Evolutionary conservation across 805 yeast species (phyloP).

Genomic region (Clavispora santaluciae): DNA sequence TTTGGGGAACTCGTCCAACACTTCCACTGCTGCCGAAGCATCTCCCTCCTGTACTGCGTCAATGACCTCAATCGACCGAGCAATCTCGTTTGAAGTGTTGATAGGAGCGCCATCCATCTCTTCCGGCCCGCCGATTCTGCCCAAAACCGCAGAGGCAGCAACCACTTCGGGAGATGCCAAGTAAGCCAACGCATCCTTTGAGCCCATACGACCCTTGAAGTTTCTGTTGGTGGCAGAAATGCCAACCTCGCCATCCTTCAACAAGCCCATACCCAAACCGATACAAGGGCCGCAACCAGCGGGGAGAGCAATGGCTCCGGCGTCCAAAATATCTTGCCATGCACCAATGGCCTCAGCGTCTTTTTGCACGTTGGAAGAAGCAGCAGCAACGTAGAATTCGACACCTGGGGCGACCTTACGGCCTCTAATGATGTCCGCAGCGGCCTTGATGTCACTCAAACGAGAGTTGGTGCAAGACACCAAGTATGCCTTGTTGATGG

Average conservation of each 20-base stretch:
- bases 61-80: slow-evolving; percentile 33
- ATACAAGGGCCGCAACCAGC: slow-evolving; percentile 99
- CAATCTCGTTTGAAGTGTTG: slow-evolving; percentile 45
- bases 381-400: slow-evolving; percentile 96
- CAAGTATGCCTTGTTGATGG: slow-evolving; percentile 88
- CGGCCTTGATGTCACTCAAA: slow-evolving; percentile 86
- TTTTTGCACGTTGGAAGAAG: slow-evolving; percentile 85
- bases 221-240: slow-evolving; percentile 98
- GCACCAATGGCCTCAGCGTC: slow-evolving; percentile 91
- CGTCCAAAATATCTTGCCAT: slow-evolving; percentile 83
- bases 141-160: slow-evolving; percentile 96
- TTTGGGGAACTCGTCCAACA: slow-evolving; percentile 87
- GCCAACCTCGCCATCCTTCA: slow-evolving; percentile 96
- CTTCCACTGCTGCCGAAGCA: slow-evolving; percentile 50
- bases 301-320: slow-evolving; percentile 93
- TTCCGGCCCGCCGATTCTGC: slow-evolving; percentile 88
- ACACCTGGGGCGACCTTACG: slow-evolving; percentile 84
- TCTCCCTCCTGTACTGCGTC: slow-evolving; percentile 23
- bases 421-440: slow-evolving; percentile 82
- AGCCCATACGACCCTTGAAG: slow-evolving; percentile 99
- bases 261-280: slow-evolving; percentile 90
- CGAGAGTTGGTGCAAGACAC: slow-evolving; percentile 98
- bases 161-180: slow-evolving; percentile 97
- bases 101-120: slow-evolving; percentile 61
- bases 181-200: slow-evolving; percentile 92